Percentiles rank a stretch among this genome's conserved stretches.
phyloP scores from a whole-genome alignment of 2,329 filamentous ascomycete genomes.

The Diaporthe longicolla region DNA sequence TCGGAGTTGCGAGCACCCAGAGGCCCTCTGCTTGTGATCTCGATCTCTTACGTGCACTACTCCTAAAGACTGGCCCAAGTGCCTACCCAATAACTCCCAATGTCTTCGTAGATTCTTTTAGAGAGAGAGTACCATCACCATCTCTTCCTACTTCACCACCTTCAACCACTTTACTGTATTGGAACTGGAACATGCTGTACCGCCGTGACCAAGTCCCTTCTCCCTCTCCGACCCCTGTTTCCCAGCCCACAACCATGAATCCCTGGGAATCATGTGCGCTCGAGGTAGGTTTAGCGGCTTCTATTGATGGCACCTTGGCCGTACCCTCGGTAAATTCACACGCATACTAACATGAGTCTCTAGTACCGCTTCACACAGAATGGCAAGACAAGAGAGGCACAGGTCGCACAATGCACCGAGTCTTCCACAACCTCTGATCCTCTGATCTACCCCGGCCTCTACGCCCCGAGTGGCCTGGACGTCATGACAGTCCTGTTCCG shows the following conservation, averaged over 20 bases:
- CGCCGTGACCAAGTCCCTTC: not conserved
- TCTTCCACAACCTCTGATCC: slow-evolving; percentile 54
- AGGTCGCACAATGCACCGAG: slow-evolving; percentile 36
- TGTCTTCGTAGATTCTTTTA: not conserved
- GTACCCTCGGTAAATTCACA: not conserved
- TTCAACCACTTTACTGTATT: not conserved
- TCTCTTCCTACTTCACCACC: too few species aligned
- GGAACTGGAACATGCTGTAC: not conserved
- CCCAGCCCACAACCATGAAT: slow-evolving; percentile 48
- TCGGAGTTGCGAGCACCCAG: slow-evolving; percentile 2
- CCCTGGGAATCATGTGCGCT: slow-evolving; percentile 55
- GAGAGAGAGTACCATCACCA: too few species aligned
- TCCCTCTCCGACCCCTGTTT: not conserved
- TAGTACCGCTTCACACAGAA: slow-evolving; percentile 41
- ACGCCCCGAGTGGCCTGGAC: slow-evolving; percentile 68
- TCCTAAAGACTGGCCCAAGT: slow-evolving; percentile 16
- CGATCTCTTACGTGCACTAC: slow-evolving; percentile 46
- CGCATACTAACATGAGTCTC: slow-evolving; percentile 19
- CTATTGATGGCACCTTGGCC: not conserved
- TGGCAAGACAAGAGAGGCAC: slow-evolving; percentile 36
- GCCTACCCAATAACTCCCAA: slow-evolving; percentile 2
- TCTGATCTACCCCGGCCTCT: slow-evolving; percentile 69
- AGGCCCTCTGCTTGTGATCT: slow-evolving; percentile 35
- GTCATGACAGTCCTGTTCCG: slow-evolving; percentile 72
- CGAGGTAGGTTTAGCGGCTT: slow-evolving; percentile 49